phyloP scores from a whole-genome alignment of 2,329 filamentous ascomycete genomes.

The Cladosporium sp. region DNA sequence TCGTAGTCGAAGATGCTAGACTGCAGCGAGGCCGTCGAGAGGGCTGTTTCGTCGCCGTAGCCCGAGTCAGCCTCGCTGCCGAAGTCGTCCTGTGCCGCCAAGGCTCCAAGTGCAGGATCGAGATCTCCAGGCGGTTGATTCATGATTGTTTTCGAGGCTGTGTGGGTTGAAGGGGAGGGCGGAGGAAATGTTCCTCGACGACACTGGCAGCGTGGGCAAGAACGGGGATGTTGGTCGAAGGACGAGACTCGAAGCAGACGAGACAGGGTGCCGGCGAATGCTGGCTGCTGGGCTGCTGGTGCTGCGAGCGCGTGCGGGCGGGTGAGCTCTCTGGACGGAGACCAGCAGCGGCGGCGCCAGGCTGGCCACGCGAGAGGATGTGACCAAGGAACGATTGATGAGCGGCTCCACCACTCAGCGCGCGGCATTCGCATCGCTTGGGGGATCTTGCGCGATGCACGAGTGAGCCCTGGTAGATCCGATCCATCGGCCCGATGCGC shows the following conservation, averaged over 20 bases:
- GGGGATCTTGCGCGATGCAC: not conserved
- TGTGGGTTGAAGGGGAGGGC: not conserved
- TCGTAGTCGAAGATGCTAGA: constrained; percentile 24
- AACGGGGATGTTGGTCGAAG: not conserved
- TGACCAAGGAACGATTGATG: not conserved
- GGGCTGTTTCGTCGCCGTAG: constrained; percentile 14
- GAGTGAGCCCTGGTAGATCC: not conserved
- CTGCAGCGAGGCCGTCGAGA: constrained; percentile 18
- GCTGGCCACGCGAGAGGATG: not conserved
- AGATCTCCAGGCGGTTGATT: not conserved
- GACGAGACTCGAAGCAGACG: not conserved
- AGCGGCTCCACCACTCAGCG: not conserved
- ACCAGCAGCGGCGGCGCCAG: not conserved
- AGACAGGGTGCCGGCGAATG: not conserved
- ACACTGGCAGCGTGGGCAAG: not conserved
- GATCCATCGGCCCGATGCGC: not conserved
- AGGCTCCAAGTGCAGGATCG: constrained; percentile 5
- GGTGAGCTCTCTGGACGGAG: not conserved
- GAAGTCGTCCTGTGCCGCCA: constrained; percentile 9
- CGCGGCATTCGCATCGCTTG: too few relatives aligned
- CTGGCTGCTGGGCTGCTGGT: not conserved
- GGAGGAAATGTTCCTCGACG: not conserved
- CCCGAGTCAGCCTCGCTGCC: constrained; percentile 17
- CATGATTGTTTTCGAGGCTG: not conserved
- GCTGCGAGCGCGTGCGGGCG: not conserved